Conservation (phyloP, 768 basidiomycete species). For the Boletus bicolor region DNA sequence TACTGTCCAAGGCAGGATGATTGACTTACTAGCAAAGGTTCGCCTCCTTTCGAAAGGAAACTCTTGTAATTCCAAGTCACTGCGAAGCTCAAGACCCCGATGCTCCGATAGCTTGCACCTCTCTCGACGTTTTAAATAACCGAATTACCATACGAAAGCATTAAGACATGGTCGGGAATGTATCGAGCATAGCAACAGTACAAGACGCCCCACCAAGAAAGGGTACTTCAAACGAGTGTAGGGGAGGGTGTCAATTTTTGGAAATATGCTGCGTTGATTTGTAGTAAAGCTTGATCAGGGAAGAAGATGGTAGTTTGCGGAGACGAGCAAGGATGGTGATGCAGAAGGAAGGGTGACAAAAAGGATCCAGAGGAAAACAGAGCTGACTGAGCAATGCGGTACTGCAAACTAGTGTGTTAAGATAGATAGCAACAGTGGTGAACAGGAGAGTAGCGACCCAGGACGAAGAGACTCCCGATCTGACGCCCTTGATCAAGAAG, state of each 20-base stretch:
- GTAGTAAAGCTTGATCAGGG: conserved; percentile 12
- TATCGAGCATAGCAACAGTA: conserved; percentile 36
- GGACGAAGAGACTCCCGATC: conserved; percentile 22
- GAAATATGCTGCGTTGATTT: conserved; percentile 23
- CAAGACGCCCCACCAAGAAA: conserved; percentile 30
- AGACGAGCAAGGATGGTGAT: conserved; percentile 23
- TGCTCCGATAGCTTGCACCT: conserved; percentile 7
- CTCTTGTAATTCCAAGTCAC: conserved; percentile 5
- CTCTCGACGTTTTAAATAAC: conserved; percentile 24
- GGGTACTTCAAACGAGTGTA: conserved; percentile 28
- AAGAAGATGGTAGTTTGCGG: conserved; percentile 15
- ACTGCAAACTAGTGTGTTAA: conserved; percentile 25
- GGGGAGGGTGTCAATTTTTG: conserved; percentile 26
- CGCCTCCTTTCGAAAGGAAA: conserved; percentile 1
- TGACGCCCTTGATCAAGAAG: conserved; percentile 13
- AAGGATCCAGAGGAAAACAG: conserved; percentile 20
- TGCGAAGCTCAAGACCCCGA: conserved; percentile 8
- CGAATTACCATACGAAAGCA: conserved; percentile 35
- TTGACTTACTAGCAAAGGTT: conserved; percentile 12
- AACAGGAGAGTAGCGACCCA: conserved; percentile 14
- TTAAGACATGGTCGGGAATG: conserved; percentile 34
- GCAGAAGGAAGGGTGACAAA: conserved; percentile 24
- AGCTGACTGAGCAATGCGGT: conserved; percentile 22
- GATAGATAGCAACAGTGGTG: conserved; percentile 25
- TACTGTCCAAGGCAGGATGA: not conserved